Evolutionary conservation across 768 basidiomycete species (phyloP).

Genomic region (Trametes elegans): DNA sequence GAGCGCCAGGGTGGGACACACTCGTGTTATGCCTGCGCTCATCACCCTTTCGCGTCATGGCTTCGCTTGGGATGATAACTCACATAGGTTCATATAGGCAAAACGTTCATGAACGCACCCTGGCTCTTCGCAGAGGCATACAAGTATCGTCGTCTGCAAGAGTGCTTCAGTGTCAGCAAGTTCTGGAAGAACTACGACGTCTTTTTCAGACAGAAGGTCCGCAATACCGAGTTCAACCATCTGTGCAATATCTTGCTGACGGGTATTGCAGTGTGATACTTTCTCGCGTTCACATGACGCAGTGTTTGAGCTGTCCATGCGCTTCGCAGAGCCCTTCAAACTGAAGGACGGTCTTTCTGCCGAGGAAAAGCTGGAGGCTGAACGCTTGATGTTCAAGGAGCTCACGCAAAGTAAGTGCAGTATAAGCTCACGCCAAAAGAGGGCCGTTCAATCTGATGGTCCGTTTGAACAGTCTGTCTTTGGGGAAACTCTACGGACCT

Average conservation of each 20-base stretch:
- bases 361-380: slow-evolving; percentile 62
- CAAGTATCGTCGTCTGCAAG: slow-evolving; percentile 87
- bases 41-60: neutral
- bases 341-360: slow-evolving; percentile 51
- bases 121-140: slow-evolving; percentile 97
- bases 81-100: slow-evolving; percentile 42
- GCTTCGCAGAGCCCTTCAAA: slow-evolving; percentile 84
- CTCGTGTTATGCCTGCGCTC: neutral
- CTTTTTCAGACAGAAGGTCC: slow-evolving; percentile 89
- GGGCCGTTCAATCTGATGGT: too few species aligned
- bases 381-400: slow-evolving; percentile 87
- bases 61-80: neutral
- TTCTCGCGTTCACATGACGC: slow-evolving; percentile 91
- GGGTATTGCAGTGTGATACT: slow-evolving; percentile 73
- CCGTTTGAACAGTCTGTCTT: slow-evolving; percentile 72
- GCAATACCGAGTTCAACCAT: neutral
- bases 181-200: slow-evolving; percentile 91
- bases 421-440: slow-evolving; percentile 34
- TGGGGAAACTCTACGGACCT: slow-evolving; percentile 98
- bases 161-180: slow-evolving; percentile 90
- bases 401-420: slow-evolving; percentile 80
- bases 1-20: neutral
- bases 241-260: neutral
- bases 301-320: slow-evolving; percentile 90
- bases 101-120: slow-evolving; percentile 93